These are phyloP conservation scores for Magnusiomyces magnusii DNA, from an alignment of 1,139 yeast genomes.

Conservation along the genomic window DNA sequence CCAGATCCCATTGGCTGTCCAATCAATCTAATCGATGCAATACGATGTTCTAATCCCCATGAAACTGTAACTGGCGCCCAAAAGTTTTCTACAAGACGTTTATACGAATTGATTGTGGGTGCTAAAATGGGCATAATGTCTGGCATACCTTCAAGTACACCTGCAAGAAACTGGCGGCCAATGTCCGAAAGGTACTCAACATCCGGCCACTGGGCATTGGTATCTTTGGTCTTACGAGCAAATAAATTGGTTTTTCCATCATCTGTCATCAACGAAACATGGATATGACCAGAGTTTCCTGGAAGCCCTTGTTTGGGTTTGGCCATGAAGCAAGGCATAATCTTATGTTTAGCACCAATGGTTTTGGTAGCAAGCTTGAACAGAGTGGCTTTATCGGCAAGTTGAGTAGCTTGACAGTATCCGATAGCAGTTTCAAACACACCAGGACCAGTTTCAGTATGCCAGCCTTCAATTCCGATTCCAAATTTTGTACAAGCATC, in stretches of 20 bases:
- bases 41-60: conserved; percentile 36
- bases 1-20: conserved; percentile 29
- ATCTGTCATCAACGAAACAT: conserved; percentile 29
- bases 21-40: conserved; percentile 34
- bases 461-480: conserved; percentile 34
- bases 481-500: conserved; percentile 24
- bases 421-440: conserved; percentile 36
- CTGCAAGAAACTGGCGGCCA: conserved; percentile 34
- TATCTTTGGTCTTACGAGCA: conserved; percentile 26
- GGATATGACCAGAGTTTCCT: conserved; percentile 36
- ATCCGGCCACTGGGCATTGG: conserved; percentile 29
- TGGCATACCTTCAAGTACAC: conserved; percentile 31
- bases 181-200: conserved; percentile 26
- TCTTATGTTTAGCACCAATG: conserved; percentile 28
- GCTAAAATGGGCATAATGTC: conserved; percentile 36
- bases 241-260: conserved; percentile 29
- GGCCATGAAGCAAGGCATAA: conserved; percentile 37
- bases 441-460: conserved; percentile 37
- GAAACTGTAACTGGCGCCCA: conserved; percentile 37
- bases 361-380: conserved; percentile 33
- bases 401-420: conserved; percentile 27
- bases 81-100: conserved; percentile 35
- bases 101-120: conserved; percentile 35
- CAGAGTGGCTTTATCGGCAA: conserved; percentile 33
- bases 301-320: conserved; percentile 35